A percentile compares a stretch with the other conserved stretches of the same genome.
Evolutionary conservation across 306 rosid species (phyloP).

Genomic region (Vigna trinervia): DNA sequence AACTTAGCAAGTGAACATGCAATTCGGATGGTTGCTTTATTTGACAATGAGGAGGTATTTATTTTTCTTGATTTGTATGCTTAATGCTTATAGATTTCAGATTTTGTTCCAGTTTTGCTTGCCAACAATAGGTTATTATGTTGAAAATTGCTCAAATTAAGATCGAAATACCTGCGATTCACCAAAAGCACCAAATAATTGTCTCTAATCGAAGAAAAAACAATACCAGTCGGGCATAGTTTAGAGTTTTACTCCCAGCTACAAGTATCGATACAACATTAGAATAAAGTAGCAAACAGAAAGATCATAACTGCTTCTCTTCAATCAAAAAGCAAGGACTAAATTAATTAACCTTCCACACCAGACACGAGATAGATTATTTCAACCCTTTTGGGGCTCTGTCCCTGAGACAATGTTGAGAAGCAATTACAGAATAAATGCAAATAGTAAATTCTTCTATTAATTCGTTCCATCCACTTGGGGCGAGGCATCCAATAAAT

Average conservation of each 20-base stretch:
- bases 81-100: background rate
- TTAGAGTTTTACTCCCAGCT: background rate
- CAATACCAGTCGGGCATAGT: background rate
- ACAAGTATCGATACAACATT: background rate
- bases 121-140: background rate
- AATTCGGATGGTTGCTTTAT: constrained; percentile 94
- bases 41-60: constrained; percentile 97
- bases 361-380: background rate
- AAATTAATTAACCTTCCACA: constrained; percentile 11
- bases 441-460: background rate
- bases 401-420: background rate
- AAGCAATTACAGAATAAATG: background rate
- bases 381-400: background rate
- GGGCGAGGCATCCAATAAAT: background rate
- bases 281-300: too few relatives aligned
- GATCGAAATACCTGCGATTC: background rate
- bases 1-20: constrained; percentile 73
- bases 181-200: background rate
- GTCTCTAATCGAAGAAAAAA: constrained; percentile 4
- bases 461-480: background rate
- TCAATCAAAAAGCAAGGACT: constrained; percentile 29
- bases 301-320: background rate
- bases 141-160: constrained; percentile 25
- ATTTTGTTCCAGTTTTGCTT: constrained; percentile 17
- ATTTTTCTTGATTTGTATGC: constrained; percentile 26